Evolutionary conservation across 2,329 filamentous ascomycete species (phyloP).

Genomic region (Gnomoniopsis sp.): DNA sequence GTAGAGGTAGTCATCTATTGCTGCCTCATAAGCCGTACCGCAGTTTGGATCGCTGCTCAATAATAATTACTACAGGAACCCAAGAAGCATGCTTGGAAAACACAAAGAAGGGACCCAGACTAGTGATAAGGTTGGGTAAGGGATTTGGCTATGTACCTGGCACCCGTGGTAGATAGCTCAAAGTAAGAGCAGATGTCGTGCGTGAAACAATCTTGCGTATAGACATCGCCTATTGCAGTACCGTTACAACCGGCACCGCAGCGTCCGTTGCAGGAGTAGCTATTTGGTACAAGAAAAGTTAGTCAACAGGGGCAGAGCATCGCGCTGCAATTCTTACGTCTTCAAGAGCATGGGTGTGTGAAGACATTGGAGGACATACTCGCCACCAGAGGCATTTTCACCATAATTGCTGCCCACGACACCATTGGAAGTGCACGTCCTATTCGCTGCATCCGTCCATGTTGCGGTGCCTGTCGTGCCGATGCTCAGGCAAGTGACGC

Average conservation of each 20-base stretch:
- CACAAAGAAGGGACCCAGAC: too few species aligned
- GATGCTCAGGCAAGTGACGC: slow-evolving; percentile 36
- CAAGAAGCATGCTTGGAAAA: background rate
- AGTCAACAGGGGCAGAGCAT: background rate
- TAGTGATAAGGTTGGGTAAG: too few species aligned
- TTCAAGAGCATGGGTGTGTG: too few species aligned
- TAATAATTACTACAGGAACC: background rate
- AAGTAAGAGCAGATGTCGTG: slow-evolving; percentile 51
- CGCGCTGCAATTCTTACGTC: too few species aligned
- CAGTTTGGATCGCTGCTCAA: slow-evolving; percentile 42
- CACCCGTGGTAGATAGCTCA: slow-evolving; percentile 43
- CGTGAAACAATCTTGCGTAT: slow-evolving; percentile 48
- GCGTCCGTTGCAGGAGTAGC: slow-evolving; percentile 47
- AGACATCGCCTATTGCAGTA: slow-evolving; percentile 40
- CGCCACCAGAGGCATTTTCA: slow-evolving; percentile 37
- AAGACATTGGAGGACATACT: slow-evolving; percentile 39
- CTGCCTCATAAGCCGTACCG: slow-evolving; percentile 40
- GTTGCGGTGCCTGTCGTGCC: slow-evolving; percentile 39
- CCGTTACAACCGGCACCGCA: slow-evolving; percentile 45
- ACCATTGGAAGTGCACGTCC: slow-evolving; percentile 40
- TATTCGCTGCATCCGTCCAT: slow-evolving; percentile 41
- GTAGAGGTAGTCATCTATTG: slow-evolving; percentile 39
- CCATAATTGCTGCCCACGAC: slow-evolving; percentile 47
- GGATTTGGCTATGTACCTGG: slow-evolving; percentile 32
- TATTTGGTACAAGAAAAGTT: slow-evolving; percentile 20